Evolutionary conservation across 805 yeast species (phyloP), one percentile per base, ranked within the genome.

Genomic region (Ogataea ramenticola): DNA sequence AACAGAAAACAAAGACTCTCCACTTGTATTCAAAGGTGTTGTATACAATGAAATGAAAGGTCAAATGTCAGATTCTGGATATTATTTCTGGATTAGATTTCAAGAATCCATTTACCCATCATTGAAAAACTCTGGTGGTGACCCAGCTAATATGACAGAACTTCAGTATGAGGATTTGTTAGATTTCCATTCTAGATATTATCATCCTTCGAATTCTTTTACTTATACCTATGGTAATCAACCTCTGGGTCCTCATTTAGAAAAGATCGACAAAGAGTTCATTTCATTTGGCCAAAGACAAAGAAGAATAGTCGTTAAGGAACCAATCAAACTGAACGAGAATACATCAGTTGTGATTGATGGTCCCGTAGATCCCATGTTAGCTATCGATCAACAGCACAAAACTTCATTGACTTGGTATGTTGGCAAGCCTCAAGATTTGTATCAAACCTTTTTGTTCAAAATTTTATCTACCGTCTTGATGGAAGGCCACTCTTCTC

Each of bases 21-120:
- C 87, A 1, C 58, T 93, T 36, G 70, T 68, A 4, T 87, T 88
- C 63, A 93, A 93, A 63, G 99, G 99, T 39, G 99, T 93, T 30
- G 99, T 93, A 2, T 93, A 86, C 61, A 93, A 93, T 60, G 99
- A 93, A 66, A 93, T 93, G 99, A 93, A 93, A 64, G 99, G 99
- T 9, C 97, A 91, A 64, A 78, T 87, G 58, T 85, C 96, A 0
- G 91, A 88, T 61, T 77, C 96, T 0, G 78, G 90, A 3, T 93
- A 93, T 62, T 75, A 82, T 49, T 89, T 74, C 60, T 91, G 90
- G 78, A 86, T 82, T 56, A 78, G 81, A 49, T 91, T 82, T 68
- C 88, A 86, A 57, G 86, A 87, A 62, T 67, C 86, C 8, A 74
- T 93, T 12, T 93, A 88, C 55, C 93, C 96, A 2, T 76, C 90